Evolutionary conservation across 805 yeast genomes (phyloP), one percentile per base, ranked within the genome.

Genomic region (Yamadazyma sp.): DNA sequence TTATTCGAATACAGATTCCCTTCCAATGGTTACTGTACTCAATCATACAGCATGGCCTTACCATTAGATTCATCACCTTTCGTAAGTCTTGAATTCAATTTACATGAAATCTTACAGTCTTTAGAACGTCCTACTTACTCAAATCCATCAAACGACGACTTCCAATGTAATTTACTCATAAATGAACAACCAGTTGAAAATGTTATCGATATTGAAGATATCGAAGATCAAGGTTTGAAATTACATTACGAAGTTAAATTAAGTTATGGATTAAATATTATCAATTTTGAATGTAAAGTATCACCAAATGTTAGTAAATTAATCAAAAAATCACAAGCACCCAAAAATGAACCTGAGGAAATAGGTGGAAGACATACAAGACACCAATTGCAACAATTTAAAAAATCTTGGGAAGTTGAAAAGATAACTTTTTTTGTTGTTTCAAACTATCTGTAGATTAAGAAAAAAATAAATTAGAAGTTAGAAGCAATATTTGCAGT

Each of bases 361-460:
- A 41, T 47, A 4, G 64, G 57, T 5, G 70, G 71, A 2, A 57
- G 73, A 39, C 71, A 67, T 39, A 67, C 73, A 3, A 55, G 73
- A 43, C 71, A 67, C 43, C 73, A 67, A 42, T 51, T 64, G 24
- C 73, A 67, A 45, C 72, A 66, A 47, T 38, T 62, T 49, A 66
- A 65, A 39, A 60, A 64, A 60, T 52, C 64, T 7, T 67, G 73
- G 73, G 72, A 67, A 33, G 70, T 67, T 19, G 73, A 67, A 44
- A 62, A 53, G 40, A 48, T 63, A 39, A 60, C 55, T 3, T 58
- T 65, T 32, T 58, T 43, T 28, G 51, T 67, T 34, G 52, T 61
- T 12, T 60, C 58, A 33, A 58, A 52, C n/a, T n/a, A n/a, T 35
- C 18, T 19, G 18, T 34, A 34, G 16, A 12, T 8, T n/a, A n/a